phyloP scores from a whole-genome alignment of 441 rosid genomes.

The Mallotus japonicus region DNA sequence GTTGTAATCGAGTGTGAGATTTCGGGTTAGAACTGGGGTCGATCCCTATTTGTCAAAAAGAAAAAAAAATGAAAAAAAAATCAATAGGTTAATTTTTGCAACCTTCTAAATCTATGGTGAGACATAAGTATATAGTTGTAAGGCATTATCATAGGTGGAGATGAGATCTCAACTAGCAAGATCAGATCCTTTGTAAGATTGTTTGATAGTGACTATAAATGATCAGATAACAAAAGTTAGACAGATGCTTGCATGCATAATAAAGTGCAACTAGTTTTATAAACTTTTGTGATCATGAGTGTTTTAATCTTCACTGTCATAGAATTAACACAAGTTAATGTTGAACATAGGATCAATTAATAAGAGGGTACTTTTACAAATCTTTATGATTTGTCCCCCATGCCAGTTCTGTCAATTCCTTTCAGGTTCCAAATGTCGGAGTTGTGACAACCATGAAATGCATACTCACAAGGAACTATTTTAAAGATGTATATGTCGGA shows the following conservation, averaged over 20 bases:
- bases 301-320: neutral
- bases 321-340: no score
- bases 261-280: neutral
- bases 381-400: neutral
- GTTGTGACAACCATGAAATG: neutral
- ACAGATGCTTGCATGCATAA: constrained; percentile 7
- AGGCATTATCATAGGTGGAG: neutral
- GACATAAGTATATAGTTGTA: neutral
- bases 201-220: constrained; percentile 12
- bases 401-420: neutral
- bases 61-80: no score
- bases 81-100: neutral
- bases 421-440: neutral
- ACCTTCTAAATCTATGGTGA: neutral
- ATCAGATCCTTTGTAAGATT: neutral
- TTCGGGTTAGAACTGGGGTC: no score
- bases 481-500: neutral
- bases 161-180: neutral
- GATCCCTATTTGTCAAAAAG: no score
- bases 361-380: neutral
- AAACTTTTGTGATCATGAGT: neutral
- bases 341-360: neutral
- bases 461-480: neutral
- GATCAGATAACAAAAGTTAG: constrained; percentile 1
- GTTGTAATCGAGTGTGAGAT: no score